Percentiles rank a stretch among this genome's conserved stretches.
Evolutionary conservation across 495 filamentous ascomycete genomes (phyloP).

Genomic region (Pyrenopolyporus hunteri): DNA sequence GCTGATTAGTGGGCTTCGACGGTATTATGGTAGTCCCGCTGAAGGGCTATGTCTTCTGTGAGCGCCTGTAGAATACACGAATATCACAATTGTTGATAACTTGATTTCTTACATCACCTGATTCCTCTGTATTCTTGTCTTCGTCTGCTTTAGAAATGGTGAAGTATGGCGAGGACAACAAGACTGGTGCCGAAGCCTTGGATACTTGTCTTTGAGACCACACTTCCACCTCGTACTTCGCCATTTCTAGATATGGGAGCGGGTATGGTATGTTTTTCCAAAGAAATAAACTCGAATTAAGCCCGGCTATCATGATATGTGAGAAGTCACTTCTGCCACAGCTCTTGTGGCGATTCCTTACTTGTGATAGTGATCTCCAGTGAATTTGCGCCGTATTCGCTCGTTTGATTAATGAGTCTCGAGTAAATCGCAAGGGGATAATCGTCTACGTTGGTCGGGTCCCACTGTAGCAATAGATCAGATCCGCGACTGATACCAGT

Average conservation of each 20-base stretch:
- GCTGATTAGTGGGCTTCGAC: conserved; percentile 25
- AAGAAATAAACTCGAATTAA: conserved; percentile 40
- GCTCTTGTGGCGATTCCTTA: conserved; percentile 20
- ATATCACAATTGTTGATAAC: not conserved
- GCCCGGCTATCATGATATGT: conserved; percentile 31
- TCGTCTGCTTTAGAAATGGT: conserved; percentile 12
- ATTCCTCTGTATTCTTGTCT: not conserved
- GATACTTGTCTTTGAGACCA: conserved; percentile 24
- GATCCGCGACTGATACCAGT: conserved; percentile 31
- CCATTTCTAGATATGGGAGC: conserved; percentile 43
- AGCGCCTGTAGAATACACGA: not conserved
- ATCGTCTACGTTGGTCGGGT: conserved; percentile 28
- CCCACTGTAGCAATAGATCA: conserved; percentile 42
- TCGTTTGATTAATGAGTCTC: conserved; percentile 44
- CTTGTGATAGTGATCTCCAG: conserved; percentile 44
- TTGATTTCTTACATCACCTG: conserved; percentile 7
- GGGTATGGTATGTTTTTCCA: conserved; percentile 50
- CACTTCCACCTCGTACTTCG: conserved; percentile 49
- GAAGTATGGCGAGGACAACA: conserved; percentile 35
- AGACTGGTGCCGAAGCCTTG: not conserved
- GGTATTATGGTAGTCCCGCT: conserved; percentile 22
- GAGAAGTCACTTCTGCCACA: conserved; percentile 5
- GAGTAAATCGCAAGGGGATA: conserved; percentile 43
- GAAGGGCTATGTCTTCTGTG: conserved; percentile 14
- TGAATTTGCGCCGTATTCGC: conserved; percentile 39